A percentile compares a stretch with the other conserved stretches of the same genome.
Conservation (phyloP, 306 rosid species). For the Sophora flavescens region DNA sequence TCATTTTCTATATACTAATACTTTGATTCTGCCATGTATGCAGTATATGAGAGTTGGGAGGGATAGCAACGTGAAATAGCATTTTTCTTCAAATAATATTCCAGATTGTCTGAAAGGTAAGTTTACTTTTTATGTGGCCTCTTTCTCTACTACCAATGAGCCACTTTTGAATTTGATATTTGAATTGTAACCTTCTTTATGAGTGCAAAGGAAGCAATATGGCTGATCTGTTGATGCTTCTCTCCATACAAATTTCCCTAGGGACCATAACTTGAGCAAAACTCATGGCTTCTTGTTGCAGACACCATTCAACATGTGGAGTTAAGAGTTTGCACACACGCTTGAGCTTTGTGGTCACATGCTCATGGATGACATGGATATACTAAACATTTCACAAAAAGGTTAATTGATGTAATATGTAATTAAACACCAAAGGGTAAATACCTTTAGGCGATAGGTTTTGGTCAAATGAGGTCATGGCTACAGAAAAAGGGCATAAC, state of each 20-base stretch:
- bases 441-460: not conserved
- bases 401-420: not conserved
- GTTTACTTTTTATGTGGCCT: slow-evolving; percentile 10
- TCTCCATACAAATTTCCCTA: slow-evolving; percentile 44
- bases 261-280: slow-evolving; percentile 48
- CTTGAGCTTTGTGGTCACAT: slow-evolving; percentile 37
- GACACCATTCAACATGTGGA: slow-evolving; percentile 49
- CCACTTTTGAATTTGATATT: slow-evolving; percentile 41
- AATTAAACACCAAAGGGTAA: slow-evolving; percentile 27
- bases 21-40: no score
- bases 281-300: slow-evolving; percentile 51
- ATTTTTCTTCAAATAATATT: slow-evolving; percentile 4
- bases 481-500: slow-evolving; percentile 6
- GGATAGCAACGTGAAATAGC: no score
- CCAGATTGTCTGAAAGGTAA: slow-evolving; percentile 35
- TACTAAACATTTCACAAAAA: not conserved
- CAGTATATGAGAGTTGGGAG: no score
- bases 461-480: slow-evolving; percentile 29
- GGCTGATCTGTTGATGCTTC: slow-evolving; percentile 50
- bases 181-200: not conserved
- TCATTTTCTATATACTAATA: no score
- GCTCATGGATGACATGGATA: slow-evolving; percentile 51
- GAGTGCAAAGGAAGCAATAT: slow-evolving; percentile 25
- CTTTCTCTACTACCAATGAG: not conserved
- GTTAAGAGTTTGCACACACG: slow-evolving; percentile 45